phyloP scores from a whole-genome alignment of 306 rosid species.

The Begonia peltatifolia region DNA sequence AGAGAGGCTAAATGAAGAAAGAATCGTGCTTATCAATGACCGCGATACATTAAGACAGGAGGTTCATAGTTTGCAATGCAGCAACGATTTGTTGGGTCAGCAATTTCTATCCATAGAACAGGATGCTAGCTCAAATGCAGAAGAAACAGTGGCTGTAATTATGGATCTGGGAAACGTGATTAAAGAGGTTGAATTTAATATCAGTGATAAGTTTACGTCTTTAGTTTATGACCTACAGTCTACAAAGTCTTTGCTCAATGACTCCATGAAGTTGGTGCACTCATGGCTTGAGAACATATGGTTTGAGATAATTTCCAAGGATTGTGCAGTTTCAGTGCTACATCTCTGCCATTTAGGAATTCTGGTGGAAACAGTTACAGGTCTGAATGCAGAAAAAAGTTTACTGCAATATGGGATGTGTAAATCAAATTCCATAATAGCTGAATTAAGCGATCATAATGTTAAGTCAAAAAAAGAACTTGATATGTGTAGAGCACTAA shows the following conservation, averaged over 20 bases:
- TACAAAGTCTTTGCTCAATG: constrained; percentile 38
- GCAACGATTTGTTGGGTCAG: constrained; percentile 29
- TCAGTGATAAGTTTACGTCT: constrained; percentile 26
- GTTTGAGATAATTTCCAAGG: constrained; percentile 77
- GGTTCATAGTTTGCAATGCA: constrained; percentile 46
- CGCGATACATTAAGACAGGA: constrained; percentile 30
- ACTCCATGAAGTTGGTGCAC: constrained; percentile 40
- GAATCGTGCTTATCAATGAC: constrained; percentile 27
- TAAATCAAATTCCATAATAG: constrained; percentile 49
- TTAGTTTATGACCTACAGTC: constrained; percentile 40
- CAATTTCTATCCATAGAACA: constrained; percentile 40
- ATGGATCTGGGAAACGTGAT: constrained; percentile 39
- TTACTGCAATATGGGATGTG: constrained; percentile 66
- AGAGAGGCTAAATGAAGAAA: constrained; percentile 29
- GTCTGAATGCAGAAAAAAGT: constrained; percentile 79
- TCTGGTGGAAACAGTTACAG: constrained; percentile 71
- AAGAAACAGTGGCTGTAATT: constrained; percentile 39
- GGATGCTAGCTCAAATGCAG: constrained; percentile 22
- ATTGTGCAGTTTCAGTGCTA: constrained; percentile 66
- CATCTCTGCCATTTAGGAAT: constrained; percentile 87
- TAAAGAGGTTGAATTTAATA: constrained; percentile 37
- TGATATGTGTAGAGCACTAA: constrained; percentile 65
- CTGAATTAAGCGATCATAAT: constrained; percentile 67
- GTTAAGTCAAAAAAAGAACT: constrained; percentile 56
- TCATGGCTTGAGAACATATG: constrained; percentile 77